phyloP scores from a whole-genome alignment of 2,329 filamentous ascomycete genomes.

The Chaetothyriales sp. region DNA sequence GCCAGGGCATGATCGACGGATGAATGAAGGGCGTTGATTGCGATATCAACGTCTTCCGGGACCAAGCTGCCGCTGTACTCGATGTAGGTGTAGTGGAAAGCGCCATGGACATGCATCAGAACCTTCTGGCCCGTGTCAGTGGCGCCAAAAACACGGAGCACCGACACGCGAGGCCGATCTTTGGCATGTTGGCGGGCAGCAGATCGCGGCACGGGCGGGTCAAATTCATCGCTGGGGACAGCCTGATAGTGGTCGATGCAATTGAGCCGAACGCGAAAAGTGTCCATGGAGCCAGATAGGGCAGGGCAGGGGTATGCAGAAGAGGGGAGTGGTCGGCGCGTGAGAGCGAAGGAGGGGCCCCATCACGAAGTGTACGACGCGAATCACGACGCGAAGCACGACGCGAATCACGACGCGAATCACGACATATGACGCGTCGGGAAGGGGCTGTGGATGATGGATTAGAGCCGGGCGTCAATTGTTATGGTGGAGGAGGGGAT shows the following conservation, averaged over 20 bases:
- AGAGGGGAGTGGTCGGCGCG: too few species aligned
- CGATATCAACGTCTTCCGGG: conserved; percentile 55
- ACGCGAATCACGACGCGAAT: too few species aligned
- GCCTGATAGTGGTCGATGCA: conserved; percentile 93
- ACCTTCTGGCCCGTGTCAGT: conserved; percentile 93
- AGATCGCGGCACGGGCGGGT: conserved; percentile 57
- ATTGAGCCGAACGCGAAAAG: conserved; percentile 83
- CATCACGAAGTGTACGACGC: too few species aligned
- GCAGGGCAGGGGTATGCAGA: not conserved
- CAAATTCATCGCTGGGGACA: conserved; percentile 55
- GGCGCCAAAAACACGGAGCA: conserved; percentile 81
- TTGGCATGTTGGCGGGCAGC: conserved; percentile 39
- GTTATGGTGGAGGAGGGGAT: too few species aligned
- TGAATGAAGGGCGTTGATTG: conserved; percentile 64
- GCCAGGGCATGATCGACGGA: conserved; percentile 86
- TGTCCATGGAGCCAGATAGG: conserved; percentile 40
- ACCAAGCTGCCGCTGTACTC: conserved; percentile 62
- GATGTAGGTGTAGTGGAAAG: conserved; percentile 89
- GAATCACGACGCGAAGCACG: too few species aligned
- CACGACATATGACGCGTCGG: too few species aligned
- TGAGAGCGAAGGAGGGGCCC: too few species aligned
- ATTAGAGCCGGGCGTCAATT: too few species aligned
- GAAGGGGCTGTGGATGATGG: too few species aligned
- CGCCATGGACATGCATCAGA: conserved; percentile 88
- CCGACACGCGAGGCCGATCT: conserved; percentile 61